Percentiles rank a stretch among this genome's conserved stretches.
These are phyloP conservation scores for Tricholoma furcatifolium DNA, from an alignment of 768 basidiomycete species.

Conservation along the genomic window DNA sequence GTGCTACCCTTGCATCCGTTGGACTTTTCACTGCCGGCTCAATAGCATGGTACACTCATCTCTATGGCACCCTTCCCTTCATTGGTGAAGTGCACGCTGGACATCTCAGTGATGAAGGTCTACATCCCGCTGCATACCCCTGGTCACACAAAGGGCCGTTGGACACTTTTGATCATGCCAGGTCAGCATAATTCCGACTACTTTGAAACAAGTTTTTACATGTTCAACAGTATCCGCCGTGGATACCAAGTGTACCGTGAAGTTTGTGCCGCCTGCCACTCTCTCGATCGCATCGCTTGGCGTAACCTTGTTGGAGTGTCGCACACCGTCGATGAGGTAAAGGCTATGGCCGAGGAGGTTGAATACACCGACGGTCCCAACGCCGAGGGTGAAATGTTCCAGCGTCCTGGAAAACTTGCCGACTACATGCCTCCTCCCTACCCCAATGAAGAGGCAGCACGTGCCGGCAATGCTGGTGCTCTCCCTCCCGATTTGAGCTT, in stretches of 20 bases:
- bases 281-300: constrained; percentile 99
- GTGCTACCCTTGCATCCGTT: constrained; percentile 71
- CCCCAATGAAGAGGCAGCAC: constrained; percentile 96
- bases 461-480: constrained; percentile 91
- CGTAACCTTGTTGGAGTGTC: constrained; percentile 98
- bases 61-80: constrained; percentile 89
- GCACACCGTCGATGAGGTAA: constrained; percentile 88
- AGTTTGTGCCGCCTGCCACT: constrained; percentile 98
- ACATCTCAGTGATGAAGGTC: constrained; percentile 89
- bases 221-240: constrained; percentile 74
- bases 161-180: constrained; percentile 94
- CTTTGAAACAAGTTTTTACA: constrained; percentile 4
- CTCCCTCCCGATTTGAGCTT: constrained; percentile 96
- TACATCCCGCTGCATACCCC: constrained; percentile 84
- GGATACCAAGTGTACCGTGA: constrained; percentile 98
- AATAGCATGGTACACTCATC: constrained; percentile 94
- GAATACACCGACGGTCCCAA: constrained; percentile 98
- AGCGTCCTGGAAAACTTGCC: constrained; percentile 95
- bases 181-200: constrained; percentile 51
- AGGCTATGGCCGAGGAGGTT: constrained; percentile 91
- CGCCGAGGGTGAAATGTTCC: constrained; percentile 96
- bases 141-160: constrained; percentile 90
- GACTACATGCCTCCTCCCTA: constrained; percentile 96
- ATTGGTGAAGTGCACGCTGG: constrained; percentile 91
- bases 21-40: constrained; percentile 82